Base-by-base conservation (phyloP, 129 eudicot genomes). In the Chrysanthemum seticuspe region DNA sequence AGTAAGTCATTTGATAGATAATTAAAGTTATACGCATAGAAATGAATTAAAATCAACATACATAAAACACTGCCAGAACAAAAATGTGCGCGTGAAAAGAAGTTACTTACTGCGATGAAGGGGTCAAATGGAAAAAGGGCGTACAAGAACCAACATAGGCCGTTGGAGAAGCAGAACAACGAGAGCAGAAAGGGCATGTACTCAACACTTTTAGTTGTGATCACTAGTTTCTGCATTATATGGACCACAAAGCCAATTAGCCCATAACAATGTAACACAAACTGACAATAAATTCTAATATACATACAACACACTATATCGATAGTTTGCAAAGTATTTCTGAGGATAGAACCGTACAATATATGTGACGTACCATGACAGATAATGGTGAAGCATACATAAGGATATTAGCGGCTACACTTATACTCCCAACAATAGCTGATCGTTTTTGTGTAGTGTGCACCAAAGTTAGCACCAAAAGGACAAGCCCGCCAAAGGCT, bases 151-250 rank as follows among this genome's bases (percentile, higher is more conserved):
- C 97, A 91, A 6, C 86, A 65, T 19, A 88, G 23, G 6, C 91
- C 96, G 29, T 91, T 91, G 9, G 67, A 77, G 53, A 91, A 88
- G 51, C 86, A 76, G 79, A 81, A 83, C 10, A 91, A 31, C 0
- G 96, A 88, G n/a, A 88, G 83, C 13, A 83, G 85, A 76, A 91
- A 84, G 4, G 96, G 96, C 97, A 91, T 91, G 72, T 78, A 91
- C 81, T 88, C 90, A 27, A 91, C 93, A 49, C 96, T 91, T 76
- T 81, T 91, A 31, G 92, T 88, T 8, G 68, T 72, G 23, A 91
- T 91, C 80, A 91, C 97, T 85, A 84, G 2, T 86, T 82, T 89
- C 96, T 89, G 85, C 81, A n/a, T 23, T 67, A 62, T 36, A 47
- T 36, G 54, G 31, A 54, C 1, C 25, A 55, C 65, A 53, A 36